Evolutionary conservation across 768 basidiomycete species (phyloP).

Genomic region (Leccinum subtestaceum): DNA sequence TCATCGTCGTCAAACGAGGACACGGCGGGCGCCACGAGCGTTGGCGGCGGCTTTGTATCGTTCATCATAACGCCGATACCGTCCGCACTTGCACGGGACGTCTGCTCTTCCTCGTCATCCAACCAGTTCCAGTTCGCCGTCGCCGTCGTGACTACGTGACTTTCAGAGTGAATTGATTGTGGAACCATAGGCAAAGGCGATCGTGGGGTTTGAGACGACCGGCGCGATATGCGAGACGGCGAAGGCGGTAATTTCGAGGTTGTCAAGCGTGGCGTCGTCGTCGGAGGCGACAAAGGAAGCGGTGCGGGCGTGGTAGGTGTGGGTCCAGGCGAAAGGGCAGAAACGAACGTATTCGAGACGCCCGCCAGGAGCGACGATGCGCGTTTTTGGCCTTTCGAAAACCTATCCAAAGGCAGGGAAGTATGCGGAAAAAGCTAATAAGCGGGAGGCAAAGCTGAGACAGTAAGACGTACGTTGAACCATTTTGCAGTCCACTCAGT

Average conservation of each 20-base stretch:
- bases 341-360: conserved; percentile 54
- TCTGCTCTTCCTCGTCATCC: conserved; percentile 43
- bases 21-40: neutral
- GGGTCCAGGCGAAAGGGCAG: conserved; percentile 43
- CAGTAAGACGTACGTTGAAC: conserved; percentile 47
- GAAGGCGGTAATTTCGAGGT: neutral
- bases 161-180: neutral
- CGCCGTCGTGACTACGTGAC: neutral
- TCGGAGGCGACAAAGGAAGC: neutral
- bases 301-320: conserved; percentile 30
- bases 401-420: conserved; percentile 39
- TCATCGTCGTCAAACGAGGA: conserved; percentile 42
- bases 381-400: conserved; percentile 65
- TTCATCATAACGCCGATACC: conserved; percentile 23
- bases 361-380: conserved; percentile 65
- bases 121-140: conserved; percentile 18
- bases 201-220: neutral
- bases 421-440: neutral
- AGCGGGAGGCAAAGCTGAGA: neutral
- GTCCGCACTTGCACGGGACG: conserved; percentile 17
- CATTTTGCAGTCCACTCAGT: conserved; percentile 54
- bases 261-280: conserved; percentile 15
- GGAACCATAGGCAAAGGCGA: neutral
- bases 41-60: conserved; percentile 26
- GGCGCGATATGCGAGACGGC: neutral